These are phyloP conservation scores for Arxiozyma telluris DNA, from an alignment of 1,139 yeast species.

Conservation along the genomic window DNA sequence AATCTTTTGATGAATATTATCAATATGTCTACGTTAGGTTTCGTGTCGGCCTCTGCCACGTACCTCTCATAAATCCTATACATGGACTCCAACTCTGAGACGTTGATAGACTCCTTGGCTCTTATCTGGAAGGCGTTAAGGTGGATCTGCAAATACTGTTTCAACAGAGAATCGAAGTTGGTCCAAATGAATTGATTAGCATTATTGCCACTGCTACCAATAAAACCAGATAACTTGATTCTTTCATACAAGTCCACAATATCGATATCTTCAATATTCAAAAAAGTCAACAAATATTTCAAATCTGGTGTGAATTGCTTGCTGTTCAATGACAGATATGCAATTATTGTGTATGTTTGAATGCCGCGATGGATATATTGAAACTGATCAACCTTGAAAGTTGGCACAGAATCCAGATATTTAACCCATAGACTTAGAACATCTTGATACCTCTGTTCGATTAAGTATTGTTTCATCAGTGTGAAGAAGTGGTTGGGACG, in stretches of 20 bases:
- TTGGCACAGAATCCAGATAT: slow-evolving; percentile 11
- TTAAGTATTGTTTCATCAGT: slow-evolving; percentile 18
- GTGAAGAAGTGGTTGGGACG: slow-evolving; percentile 23
- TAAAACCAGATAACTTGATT: neutral
- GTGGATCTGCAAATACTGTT: neutral
- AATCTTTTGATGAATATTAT: slow-evolving; percentile 21
- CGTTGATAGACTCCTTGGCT: neutral
- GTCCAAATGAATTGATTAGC: neutral
- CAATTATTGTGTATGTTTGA: neutral
- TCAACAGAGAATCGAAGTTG: neutral
- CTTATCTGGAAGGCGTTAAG: neutral
- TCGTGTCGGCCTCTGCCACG: neutral
- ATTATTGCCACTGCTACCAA: neutral
- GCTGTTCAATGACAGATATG: neutral
- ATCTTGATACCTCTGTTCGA: slow-evolving; percentile 17
- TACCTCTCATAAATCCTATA: neutral
- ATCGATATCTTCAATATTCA: neutral
- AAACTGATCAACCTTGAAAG: neutral
- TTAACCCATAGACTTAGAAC: slow-evolving; percentile 27
- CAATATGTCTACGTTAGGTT: slow-evolving; percentile 12
- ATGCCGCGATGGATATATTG: neutral
- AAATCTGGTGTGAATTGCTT: slow-evolving; percentile 1
- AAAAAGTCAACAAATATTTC: neutral
- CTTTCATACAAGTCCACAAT: neutral
- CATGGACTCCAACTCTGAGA: neutral